Evolutionary conservation across 225 moss, liverwort and hornwort genomes (phyloP).

Genomic region (Ulota crispa): DNA sequence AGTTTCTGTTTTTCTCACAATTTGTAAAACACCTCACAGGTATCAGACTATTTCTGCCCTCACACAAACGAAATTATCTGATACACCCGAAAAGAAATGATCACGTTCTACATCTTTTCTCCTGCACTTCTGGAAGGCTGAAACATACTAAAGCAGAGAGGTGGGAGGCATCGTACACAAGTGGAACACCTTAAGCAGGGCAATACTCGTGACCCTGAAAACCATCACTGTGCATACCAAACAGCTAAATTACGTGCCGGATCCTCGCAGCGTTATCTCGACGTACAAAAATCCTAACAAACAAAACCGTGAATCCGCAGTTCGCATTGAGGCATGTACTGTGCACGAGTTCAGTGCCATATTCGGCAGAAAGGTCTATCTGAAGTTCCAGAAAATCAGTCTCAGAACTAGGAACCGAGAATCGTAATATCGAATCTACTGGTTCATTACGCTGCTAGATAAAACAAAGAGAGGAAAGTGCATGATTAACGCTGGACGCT

Average conservation of each 20-base stretch:
- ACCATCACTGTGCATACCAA: conserved; percentile 23
- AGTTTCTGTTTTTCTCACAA: neutral
- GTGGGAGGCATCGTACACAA: conserved; percentile 5
- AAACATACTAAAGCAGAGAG: neutral
- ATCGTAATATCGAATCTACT: neutral
- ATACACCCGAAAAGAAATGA: neutral
- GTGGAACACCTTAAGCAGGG: neutral
- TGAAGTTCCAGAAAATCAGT: neutral
- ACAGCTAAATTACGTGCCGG: conserved; percentile 11
- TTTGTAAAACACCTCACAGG: neutral
- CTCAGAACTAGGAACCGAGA: neutral
- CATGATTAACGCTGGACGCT: neutral
- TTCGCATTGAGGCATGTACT: conserved; percentile 8
- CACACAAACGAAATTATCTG: neutral
- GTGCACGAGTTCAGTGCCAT: conserved; percentile 11
- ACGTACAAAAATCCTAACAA: conserved; percentile 33
- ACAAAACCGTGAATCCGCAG: conserved; percentile 15
- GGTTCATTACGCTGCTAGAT: neutral
- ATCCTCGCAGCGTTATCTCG: conserved; percentile 14
- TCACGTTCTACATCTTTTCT: neutral
- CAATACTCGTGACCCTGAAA: conserved; percentile 27
- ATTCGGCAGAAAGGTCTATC: neutral
- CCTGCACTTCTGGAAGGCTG: neutral
- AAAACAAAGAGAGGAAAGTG: neutral
- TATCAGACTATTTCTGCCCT: neutral